phyloP scores from a whole-genome alignment of 2,329 filamentous ascomycete genomes.

The Curvularia sp. region DNA sequence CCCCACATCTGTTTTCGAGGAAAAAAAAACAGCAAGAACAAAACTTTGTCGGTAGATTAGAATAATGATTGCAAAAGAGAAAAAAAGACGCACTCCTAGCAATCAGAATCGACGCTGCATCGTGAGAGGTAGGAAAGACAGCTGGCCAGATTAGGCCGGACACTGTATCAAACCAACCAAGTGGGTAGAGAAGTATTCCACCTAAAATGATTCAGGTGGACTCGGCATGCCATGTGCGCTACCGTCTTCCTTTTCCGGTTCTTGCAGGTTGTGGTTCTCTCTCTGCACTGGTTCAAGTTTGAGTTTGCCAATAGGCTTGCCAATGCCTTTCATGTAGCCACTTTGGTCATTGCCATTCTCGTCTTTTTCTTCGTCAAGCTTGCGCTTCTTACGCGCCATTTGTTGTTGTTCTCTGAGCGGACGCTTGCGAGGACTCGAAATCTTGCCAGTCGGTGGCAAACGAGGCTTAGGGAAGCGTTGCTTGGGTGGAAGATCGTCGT shows the following conservation, averaged over 20 bases:
- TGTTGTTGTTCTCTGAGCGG: conserved; percentile 83
- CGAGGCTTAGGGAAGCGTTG: conserved; percentile 73
- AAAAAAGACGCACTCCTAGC: conserved; percentile 3
- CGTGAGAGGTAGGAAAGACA: conserved; percentile 7
- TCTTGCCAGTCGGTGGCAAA: conserved; percentile 80
- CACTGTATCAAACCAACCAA: not conserved
- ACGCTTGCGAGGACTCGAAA: conserved; percentile 82
- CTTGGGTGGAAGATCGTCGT: conserved; percentile 92
- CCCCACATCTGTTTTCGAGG: not conserved
- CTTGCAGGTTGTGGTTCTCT: conserved; percentile 67
- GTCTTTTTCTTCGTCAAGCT: conserved; percentile 60
- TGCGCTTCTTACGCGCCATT: conserved; percentile 87
- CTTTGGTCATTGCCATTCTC: conserved; percentile 41
- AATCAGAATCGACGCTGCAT: conserved; percentile 5
- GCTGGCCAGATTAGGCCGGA: not conserved
- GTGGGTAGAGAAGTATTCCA: not conserved
- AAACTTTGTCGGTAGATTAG: conserved; percentile 21
- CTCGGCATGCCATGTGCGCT: conserved; percentile 78
- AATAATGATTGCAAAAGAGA: conserved; percentile 18
- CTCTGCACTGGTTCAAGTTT: conserved; percentile 60
- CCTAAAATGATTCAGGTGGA: conserved; percentile 71
- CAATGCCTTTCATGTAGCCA: conserved; percentile 45
- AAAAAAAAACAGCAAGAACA: conserved; percentile 4
- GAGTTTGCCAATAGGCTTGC: conserved; percentile 65
- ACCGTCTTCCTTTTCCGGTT: conserved; percentile 72